phyloP scores from a whole-genome alignment of 805 yeast species.

The Komagataella ulmi region DNA sequence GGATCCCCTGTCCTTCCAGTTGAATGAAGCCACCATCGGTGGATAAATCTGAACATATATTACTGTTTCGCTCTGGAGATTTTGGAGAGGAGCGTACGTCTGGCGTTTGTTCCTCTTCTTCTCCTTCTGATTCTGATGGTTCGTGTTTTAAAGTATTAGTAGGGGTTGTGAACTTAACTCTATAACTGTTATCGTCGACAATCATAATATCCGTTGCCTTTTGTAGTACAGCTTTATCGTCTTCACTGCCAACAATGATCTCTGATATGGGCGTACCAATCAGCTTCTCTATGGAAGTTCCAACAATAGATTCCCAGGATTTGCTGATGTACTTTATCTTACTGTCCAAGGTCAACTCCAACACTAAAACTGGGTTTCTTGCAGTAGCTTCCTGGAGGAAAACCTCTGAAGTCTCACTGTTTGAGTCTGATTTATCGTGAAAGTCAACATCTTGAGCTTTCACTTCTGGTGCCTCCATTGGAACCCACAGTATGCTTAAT shows the following conservation, averaged over 20 bases:
- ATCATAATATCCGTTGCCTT: slow-evolving; percentile 63
- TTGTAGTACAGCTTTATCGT: slow-evolving; percentile 55
- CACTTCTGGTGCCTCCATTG: not conserved
- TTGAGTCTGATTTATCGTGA: not conserved
- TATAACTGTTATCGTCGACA: slow-evolving; percentile 60
- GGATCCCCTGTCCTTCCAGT: slow-evolving; percentile 87
- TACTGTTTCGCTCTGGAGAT: not conserved
- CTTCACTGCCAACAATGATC: slow-evolving; percentile 49
- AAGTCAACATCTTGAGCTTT: not conserved
- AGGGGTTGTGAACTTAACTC: slow-evolving; percentile 59
- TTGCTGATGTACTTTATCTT: slow-evolving; percentile 60
- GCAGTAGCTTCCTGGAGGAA: not conserved
- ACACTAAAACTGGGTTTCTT: slow-evolving; percentile 54
- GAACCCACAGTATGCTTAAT: not conserved
- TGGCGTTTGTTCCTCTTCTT: slow-evolving; percentile 3
- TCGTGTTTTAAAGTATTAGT: slow-evolving; percentile 15
- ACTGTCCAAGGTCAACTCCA: slow-evolving; percentile 77
- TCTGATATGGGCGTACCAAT: slow-evolving; percentile 42
- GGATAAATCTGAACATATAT: slow-evolving; percentile 18
- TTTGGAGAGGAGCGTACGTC: not conserved
- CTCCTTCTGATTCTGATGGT: slow-evolving; percentile 5
- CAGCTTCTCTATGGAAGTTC: slow-evolving; percentile 46
- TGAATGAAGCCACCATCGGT: slow-evolving; percentile 55
- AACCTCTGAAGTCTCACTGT: not conserved
- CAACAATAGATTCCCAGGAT: slow-evolving; percentile 71